These are phyloP conservation scores for Warburgia ugandensis DNA, from an alignment of 164 flowering plant genomes.

Conservation along the genomic window DNA sequence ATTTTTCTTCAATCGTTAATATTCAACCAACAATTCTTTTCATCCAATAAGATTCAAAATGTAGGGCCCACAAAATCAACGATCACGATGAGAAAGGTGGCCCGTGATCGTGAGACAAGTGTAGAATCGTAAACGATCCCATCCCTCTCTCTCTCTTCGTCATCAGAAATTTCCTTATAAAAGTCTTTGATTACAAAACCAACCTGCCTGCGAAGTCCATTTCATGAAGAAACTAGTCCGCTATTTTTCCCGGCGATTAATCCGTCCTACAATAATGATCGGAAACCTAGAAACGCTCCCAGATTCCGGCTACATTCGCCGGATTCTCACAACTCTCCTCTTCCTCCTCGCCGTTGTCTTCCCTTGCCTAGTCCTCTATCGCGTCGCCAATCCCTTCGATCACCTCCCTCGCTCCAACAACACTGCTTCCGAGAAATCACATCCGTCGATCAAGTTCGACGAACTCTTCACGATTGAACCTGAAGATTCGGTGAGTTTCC, in stretches of 20 bases:
- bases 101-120: no score
- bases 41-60: no score
- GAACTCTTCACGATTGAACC: not conserved
- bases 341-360: constrained; percentile 4
- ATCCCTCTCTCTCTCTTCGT: no score
- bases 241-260: constrained; percentile 2
- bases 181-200: no score
- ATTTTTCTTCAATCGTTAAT: no score
- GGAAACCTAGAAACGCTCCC: not conserved
- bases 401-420: not conserved
- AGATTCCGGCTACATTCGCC: not conserved
- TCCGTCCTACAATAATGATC: constrained; percentile 4
- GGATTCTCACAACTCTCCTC: constrained; percentile 1
- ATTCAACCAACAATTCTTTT: no score
- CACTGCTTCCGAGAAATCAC: not conserved
- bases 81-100: no score
- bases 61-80: no score
- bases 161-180: no score
- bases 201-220: no score
- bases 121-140: no score
- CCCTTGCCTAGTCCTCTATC: constrained; percentile 11
- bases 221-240: constrained; percentile 1
- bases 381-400: not conserved
- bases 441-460: not conserved
- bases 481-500: constrained; percentile 6